Conservation (phyloP, 345 rosid species). For the thale cress (Arabidopsis thaliana) region DNA sequence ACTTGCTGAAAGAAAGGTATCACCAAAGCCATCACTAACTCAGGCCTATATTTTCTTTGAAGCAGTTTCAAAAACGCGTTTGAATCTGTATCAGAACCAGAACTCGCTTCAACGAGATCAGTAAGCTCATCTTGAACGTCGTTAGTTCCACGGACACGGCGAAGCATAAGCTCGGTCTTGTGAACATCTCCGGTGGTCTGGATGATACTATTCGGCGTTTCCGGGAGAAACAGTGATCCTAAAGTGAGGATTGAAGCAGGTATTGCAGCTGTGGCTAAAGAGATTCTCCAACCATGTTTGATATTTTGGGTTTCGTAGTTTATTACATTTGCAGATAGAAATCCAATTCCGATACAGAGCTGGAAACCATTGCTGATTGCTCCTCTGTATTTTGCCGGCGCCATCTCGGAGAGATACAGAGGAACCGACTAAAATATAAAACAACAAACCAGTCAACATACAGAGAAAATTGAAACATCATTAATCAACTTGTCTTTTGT, state of each 20-base stretch:
- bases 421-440: constrained; percentile 72
- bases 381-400: constrained; percentile 77
- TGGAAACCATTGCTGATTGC: constrained; percentile 80
- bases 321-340: constrained; percentile 56
- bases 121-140: constrained; percentile 61
- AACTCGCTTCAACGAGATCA: constrained; percentile 64
- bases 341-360: constrained; percentile 64
- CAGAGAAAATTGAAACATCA: no score
- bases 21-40: constrained; percentile 67
- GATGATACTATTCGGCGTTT: constrained; percentile 74
- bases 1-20: constrained; percentile 81
- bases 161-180: constrained; percentile 57
- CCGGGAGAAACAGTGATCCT: constrained; percentile 71
- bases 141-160: constrained; percentile 60
- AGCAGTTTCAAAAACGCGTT: constrained; percentile 51
- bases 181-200: constrained; percentile 47
- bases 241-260: constrained; percentile 68
- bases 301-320: constrained; percentile 75
- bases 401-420: constrained; percentile 82
- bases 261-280: constrained; percentile 67
- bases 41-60: constrained; percentile 63
- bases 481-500: neutral
- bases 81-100: constrained; percentile 29
- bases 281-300: constrained; percentile 73
- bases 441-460: neutral